These are phyloP conservation scores for Coelastrella sp. DNA, from an alignment of 139 green algal species.

Conservation along the genomic window DNA sequence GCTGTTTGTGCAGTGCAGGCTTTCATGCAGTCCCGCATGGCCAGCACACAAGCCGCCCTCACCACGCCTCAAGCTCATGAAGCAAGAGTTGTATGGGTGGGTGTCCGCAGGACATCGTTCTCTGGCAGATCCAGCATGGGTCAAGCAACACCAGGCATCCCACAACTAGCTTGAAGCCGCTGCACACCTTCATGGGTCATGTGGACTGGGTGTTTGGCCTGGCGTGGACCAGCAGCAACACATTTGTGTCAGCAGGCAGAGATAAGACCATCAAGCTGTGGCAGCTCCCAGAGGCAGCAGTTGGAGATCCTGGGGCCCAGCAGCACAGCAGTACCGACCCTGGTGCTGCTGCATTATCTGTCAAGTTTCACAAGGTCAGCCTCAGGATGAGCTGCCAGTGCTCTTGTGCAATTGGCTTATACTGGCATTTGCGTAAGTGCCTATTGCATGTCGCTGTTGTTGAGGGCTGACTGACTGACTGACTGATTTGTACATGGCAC, in stretches of 20 bases:
- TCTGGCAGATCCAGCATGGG: constrained; percentile 22
- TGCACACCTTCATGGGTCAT: constrained; percentile 64
- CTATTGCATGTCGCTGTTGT: no score
- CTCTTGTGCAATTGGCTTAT: background rate
- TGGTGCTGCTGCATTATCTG: background rate
- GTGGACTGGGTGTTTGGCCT: constrained; percentile 83
- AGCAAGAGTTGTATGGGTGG: no score
- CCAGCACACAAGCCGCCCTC: no score
- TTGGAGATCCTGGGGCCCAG: background rate
- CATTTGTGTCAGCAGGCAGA: constrained; percentile 66
- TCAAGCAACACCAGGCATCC: constrained; percentile 7
- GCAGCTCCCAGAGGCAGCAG: constrained; percentile 23
- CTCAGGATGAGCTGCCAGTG: background rate
- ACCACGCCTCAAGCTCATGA: no score
- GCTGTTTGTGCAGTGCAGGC: background rate
- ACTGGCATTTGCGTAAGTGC: no score
- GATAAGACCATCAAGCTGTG: constrained; percentile 22
- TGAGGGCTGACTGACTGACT: no score
- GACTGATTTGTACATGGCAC: no score
- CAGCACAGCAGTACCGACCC: background rate
- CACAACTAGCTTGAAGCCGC: background rate
- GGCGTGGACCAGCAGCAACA: constrained; percentile 71
- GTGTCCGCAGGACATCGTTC: background rate
- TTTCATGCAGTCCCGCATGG: background rate
- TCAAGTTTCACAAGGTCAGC: background rate